Base-by-base conservation (phyloP, 1,284 basidiomycete species). In the Flammula alnicola region DNA sequence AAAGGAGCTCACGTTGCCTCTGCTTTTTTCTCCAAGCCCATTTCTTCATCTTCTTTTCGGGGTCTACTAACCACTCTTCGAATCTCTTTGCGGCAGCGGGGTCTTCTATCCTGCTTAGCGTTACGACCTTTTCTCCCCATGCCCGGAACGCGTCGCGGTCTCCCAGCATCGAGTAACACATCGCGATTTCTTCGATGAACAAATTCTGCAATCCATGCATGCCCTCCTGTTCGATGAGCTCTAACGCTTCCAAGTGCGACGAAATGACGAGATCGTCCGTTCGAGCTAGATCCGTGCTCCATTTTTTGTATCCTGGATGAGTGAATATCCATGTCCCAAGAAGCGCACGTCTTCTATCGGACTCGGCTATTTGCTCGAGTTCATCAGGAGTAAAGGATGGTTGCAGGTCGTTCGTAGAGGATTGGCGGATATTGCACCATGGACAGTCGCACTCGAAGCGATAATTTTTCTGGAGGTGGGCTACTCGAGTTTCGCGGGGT, bases 121-220 rank as follows among this genome's bases (percentile, higher is more conserved):
- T 46, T 14, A 66, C 45, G 16, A 66, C 54, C 39, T 32, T 37
- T 51, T 57, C 44, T 46, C 46, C 70, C 70, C 70, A 73, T 17
- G 50, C 41, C 32, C 45, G 57, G 37, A 73, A 74, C 29, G 60
- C 50, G 1, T 55, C 59, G 22, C 67, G 58, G 14, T 72, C 62
- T 12, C 70, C 73, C 11, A 74, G 63, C 39, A 66, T 63, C 14
- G 67, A 68, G 58, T 70, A 70, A 26, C 67, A 69, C 48, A 69
- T 49, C 26, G 67, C 65, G 25, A 74, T 65, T 46, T 72, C 70
- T 47, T 71, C 69, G 22, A 70, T 49, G 54, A 70, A 72, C 5
- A 66, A 29, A 16, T 60, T 59, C 44, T 66, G 63, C 38, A 73
- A 51, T 7, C 63, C 69, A 16, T 73, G 65, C 53, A 73, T 56